Conservation (phyloP, 2,329 filamentous ascomycete species). For the Aureobasidium uvarum region DNA sequence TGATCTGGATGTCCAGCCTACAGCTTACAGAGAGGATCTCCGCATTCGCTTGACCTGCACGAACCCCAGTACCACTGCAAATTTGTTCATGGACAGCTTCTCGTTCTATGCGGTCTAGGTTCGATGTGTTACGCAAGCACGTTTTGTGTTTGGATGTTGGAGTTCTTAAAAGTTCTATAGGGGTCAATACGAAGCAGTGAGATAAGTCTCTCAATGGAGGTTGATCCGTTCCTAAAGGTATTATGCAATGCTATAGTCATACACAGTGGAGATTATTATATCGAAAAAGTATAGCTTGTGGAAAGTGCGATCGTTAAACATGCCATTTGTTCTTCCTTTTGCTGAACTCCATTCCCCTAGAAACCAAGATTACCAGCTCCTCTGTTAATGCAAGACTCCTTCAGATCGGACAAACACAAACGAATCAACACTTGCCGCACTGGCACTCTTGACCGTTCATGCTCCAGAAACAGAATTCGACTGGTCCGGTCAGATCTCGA, state of each 20-base stretch:
- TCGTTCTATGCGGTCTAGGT: background rate
- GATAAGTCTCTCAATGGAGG: too few relatives aligned
- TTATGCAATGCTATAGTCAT: too few relatives aligned
- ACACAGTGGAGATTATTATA: too few relatives aligned
- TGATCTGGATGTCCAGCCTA: background rate
- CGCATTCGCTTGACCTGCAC: background rate
- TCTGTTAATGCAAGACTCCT: background rate
- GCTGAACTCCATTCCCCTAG: background rate
- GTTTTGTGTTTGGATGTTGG: background rate
- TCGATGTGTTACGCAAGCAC: background rate
- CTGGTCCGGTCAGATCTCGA: background rate
- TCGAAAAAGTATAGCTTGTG: background rate
- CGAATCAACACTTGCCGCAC: slow-evolving; percentile 12
- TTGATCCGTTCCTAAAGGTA: too few relatives aligned
- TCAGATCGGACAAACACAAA: background rate
- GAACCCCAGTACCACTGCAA: background rate
- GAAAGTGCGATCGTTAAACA: background rate
- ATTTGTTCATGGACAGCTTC: background rate
- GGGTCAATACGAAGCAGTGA: too few relatives aligned
- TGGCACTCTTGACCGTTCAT: slow-evolving; percentile 15
- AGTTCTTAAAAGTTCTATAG: background rate
- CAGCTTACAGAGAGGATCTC: background rate
- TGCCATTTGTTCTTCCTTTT: background rate
- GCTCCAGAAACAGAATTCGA: slow-evolving; percentile 22
- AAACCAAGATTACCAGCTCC: background rate